Evolutionary conservation across 2,329 filamentous ascomycete genomes (phyloP), one percentile per base, ranked within the genome.

Genomic region (Aspergillus glaucus): DNA sequence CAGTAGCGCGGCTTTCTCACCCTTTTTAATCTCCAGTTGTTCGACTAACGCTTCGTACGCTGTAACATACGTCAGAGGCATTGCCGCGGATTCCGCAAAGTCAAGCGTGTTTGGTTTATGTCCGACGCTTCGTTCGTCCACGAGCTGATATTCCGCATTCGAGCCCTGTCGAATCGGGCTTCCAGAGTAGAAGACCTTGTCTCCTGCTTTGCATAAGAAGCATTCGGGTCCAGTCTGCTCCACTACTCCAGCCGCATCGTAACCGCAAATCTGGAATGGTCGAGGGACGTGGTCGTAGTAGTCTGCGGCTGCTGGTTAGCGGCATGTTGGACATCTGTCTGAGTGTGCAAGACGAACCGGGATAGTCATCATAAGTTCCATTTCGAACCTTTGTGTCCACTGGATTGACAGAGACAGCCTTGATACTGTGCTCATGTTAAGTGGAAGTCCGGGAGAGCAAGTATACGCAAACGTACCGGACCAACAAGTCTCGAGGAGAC

Each of bases 31-130:
- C 43, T 77, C 68, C 47, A 75, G 58, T 17, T 70, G 61, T 51
- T 75, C 71, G 2, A 72, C 64, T 19, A 76, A 62, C 3, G 71
- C 62, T 55, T 75, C 66, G 50, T 66, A 75, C 2, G 73, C 73
- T 1, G 73, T 75, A 15, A 68, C 64, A 54, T 65, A 74, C 0
- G 71, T 74, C 49, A 76, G 48, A 3, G 71, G 72, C 64, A 75
- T 64, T n/a, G 64, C 67, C 17, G 73, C 72, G 6, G 72, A 64
- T 52, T 73, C 58, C 6, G 67, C 62, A 44, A 67, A 71, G 45
- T 67, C 63, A 1, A 74, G 61, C 0, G 54, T 62, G 44, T 61
- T 62, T 10, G 73, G 73, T 52, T 74, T 75, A 45, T 59, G 56
- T 4, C 67, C 68, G 12, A 65, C 65, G 48, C 63, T 62, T 19